phyloP scores from a whole-genome alignment of 805 yeast species.

The Yamadazyma takamatsuzukensis region DNA sequence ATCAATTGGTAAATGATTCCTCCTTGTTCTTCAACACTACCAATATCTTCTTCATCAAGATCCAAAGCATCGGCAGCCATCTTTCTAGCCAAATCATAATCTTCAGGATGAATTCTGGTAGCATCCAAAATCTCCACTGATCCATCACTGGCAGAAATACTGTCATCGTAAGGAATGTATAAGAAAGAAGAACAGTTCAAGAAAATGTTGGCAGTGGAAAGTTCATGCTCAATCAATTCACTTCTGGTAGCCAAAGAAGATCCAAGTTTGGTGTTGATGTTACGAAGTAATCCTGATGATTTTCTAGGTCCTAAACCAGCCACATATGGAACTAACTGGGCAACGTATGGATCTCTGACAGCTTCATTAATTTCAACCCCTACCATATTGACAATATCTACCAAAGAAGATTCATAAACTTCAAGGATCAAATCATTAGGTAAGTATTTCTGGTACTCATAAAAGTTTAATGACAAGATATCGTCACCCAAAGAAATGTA shows the following conservation, averaged over 20 bases:
- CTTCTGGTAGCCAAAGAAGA: conserved; percentile 64
- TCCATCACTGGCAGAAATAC: conserved; percentile 48
- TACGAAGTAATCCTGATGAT: conserved; percentile 80
- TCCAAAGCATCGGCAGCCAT: conserved; percentile 99
- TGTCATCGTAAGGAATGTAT: conserved; percentile 66
- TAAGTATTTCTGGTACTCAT: conserved; percentile 69
- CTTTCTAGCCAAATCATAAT: conserved; percentile 90
- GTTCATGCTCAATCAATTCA: conserved; percentile 77
- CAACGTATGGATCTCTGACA: conserved; percentile 67
- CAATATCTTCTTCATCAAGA: conserved; percentile 88
- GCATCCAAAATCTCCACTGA: conserved; percentile 83
- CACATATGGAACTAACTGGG: conserved; percentile 69
- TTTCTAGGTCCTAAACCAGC: conserved; percentile 96
- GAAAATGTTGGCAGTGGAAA: conserved; percentile 76
- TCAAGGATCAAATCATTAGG: conserved; percentile 58
- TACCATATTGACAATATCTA: conserved; percentile 84
- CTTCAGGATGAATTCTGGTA: conserved; percentile 97
- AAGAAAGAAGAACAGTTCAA: conserved; percentile 90
- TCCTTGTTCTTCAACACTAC: conserved; percentile 74
- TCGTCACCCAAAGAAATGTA: conserved; percentile 80
- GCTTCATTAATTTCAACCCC: conserved; percentile 95
- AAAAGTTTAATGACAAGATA: conserved; percentile 62
- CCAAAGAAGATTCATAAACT: conserved; percentile 76
- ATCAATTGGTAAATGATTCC: conserved; percentile 74
- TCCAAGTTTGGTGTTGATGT: conserved; percentile 63